Base-by-base conservation (phyloP, 768 basidiomycete species). In the Kwoniella europaea region DNA sequence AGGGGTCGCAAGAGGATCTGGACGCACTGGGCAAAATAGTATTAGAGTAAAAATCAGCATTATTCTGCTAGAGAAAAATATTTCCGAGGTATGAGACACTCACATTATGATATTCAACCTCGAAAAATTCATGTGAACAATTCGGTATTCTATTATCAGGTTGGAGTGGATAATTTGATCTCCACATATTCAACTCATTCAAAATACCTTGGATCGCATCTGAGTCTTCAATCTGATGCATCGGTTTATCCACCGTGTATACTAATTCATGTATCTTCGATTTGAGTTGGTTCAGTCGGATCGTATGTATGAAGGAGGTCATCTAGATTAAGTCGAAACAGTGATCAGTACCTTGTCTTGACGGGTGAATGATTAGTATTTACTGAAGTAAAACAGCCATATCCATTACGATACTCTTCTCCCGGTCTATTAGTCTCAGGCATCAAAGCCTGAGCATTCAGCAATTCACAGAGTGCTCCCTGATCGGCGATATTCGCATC, bases 401-500 rank as follows among this genome's bases (percentile, higher is more conserved):
- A 65, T 50, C 63, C 63, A 52, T 29, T 54, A 29, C 46, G n/a
- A 50, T 65, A 65, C 24, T 65, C 63, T 16, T 65, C 63, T 24
- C 63, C 63, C n/a, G 63, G 63, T 29, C 63, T 52, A 35, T 50
- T 53, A 18, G 46, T 29, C 5, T 65, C 63, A 35, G 53, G 63
- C 52, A 65, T 43, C 27, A 41, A 35, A 10, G 63, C 63, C 29
- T 65, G 63, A 65, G 63, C 63, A 16, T 43, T 46, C 1, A 65
- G 24, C 15, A 65, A 29, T 15, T 35, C 52, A 15, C 52, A 50
- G 9, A 65, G 44, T 10, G 63, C 18, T n/a, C n/a, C 53, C 10
- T 54, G 27, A 29, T 65, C 63, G 9, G 63, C 63, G 20, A 65
- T 65, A 35, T 65, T 65, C 13, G 63, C 63, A 54, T 65, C 63